Evolutionary conservation across 139 green algal genomes (phyloP), one percentile per base, ranked within the genome.

Genomic region (Desmodesmus armatus): DNA sequence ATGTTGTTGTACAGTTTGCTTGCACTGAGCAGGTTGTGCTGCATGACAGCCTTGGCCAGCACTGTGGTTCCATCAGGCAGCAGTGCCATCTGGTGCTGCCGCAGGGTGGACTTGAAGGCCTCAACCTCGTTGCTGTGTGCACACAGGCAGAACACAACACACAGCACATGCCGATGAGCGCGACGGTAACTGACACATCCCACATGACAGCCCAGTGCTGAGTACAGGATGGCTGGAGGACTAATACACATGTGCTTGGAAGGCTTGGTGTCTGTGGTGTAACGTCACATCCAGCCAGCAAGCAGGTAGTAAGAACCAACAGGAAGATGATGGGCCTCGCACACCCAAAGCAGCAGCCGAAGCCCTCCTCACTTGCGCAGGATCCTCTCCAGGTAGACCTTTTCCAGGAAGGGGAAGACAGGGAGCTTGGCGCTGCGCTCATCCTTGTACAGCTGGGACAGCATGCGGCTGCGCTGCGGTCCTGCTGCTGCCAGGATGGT

Each of bases 331-430:
- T n/a, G n/a, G n/a, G n/a, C n/a, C n/a, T n/a, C n/a, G n/a, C n/a
- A n/a, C n/a, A n/a, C n/a, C n/a, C n/a, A n/a, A n/a, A n/a, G n/a
- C n/a, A n/a, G n/a, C n/a, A n/a, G n/a, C n/a, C n/a, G n/a, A n/a
- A n/a, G n/a, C n/a, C n/a, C n/a, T n/a, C n/a, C n/a, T 44, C 67
- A 99, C 96, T 88, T 96, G 83, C 66, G 90, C 75, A 99, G 89
- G 67, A 99, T 98, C 21, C 97, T 89, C 87, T 99, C 97, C 87
- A 99, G 75, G 90, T 97, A 99, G 33, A 99, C 97, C 86, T 99
- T 99, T 51, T 99, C 94, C 21, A 99, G 84, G 67, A 99, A 96
- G 6, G 95, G 84, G 76, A 93, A 98, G 39, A 98, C 72, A 0
- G 89, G 67, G 58, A 99, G 90, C 39, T 85, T 79, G 5, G 90